Evolutionary conservation across 2,329 filamentous ascomycete genomes (phyloP).

Genomic region (Xenosphaeropsis pyriputrescens): DNA sequence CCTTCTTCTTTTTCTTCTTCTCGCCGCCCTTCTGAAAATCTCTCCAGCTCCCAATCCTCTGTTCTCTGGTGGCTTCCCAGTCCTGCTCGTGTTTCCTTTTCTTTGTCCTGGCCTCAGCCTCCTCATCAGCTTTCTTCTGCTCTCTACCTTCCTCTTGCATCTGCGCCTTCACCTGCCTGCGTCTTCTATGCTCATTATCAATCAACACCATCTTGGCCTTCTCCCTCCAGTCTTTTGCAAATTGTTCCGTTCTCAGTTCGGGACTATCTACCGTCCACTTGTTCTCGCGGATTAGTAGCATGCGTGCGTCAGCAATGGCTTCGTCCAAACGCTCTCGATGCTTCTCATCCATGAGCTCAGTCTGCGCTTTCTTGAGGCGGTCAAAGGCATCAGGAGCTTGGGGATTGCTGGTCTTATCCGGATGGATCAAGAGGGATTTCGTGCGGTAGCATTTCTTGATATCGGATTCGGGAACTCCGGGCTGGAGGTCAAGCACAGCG

Average conservation of each 20-base stretch:
- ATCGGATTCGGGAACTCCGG: conserved; percentile 87
- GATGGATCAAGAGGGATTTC: conserved; percentile 97
- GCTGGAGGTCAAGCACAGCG: conserved; percentile 87
- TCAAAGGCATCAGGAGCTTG: conserved; percentile 91
- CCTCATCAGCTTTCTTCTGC: conserved; percentile 74
- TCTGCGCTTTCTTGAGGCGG: conserved; percentile 87
- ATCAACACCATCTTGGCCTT: conserved; percentile 84
- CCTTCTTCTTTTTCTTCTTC: conserved; percentile 56
- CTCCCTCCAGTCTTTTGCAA: conserved; percentile 74
- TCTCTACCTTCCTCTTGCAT: conserved; percentile 93
- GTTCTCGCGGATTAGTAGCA: conserved; percentile 85
- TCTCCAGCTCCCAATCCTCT: conserved; percentile 87
- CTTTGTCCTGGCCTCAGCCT: conserved; percentile 64
- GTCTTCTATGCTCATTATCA: conserved; percentile 76
- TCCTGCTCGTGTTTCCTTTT: conserved; percentile 88
- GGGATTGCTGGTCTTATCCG: conserved; percentile 90
- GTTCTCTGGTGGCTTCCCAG: conserved; percentile 87
- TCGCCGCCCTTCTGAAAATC: conserved; percentile 63
- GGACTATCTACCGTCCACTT: conserved; percentile 84
- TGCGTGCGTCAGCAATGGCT: conserved; percentile 87
- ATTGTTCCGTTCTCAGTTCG: conserved; percentile 73
- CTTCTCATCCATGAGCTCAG: conserved; percentile 86
- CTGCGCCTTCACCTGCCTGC: conserved; percentile 79
- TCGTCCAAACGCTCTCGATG: conserved; percentile 77
- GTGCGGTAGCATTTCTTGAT: conserved; percentile 92